A percentile compares a stretch with the other conserved stretches of the same genome.
phyloP scores from a whole-genome alignment of 2,329 filamentous ascomycete species.

The Epichloe coenophiala region DNA sequence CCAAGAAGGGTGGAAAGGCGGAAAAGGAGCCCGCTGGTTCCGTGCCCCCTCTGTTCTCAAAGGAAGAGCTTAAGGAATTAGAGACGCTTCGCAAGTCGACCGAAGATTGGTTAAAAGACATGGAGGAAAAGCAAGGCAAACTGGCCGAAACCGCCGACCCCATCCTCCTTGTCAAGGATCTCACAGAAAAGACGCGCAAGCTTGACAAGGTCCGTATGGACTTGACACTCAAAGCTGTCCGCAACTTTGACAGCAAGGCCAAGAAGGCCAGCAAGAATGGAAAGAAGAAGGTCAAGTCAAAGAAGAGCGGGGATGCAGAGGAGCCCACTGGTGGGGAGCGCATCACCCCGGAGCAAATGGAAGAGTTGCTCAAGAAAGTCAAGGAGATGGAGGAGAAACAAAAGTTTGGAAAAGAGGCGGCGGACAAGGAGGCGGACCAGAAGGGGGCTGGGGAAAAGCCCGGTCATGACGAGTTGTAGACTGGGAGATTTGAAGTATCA shows the following conservation, averaged over 20 bases:
- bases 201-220: constrained; percentile 59
- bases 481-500: not conserved
- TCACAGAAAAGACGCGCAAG: constrained; percentile 54
- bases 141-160: constrained; percentile 61
- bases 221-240: constrained; percentile 55
- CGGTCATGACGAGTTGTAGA: constrained; percentile 24
- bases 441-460: constrained; percentile 8
- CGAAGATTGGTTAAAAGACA: constrained; percentile 61
- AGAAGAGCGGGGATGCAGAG: constrained; percentile 20
- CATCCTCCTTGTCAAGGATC: constrained; percentile 57
- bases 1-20: constrained; percentile 30
- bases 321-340: constrained; percentile 29
- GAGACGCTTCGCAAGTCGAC: constrained; percentile 49
- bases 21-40: constrained; percentile 34
- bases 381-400: constrained; percentile 18
- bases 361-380: constrained; percentile 29
- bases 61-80: constrained; percentile 56
- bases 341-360: constrained; percentile 21
- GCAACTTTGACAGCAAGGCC: constrained; percentile 27
- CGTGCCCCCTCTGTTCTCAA: constrained; percentile 53
- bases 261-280: constrained; percentile 23
- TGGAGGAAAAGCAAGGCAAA: constrained; percentile 55
- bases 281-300: constrained; percentile 24
- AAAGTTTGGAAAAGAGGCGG: constrained; percentile 12
- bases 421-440: constrained; percentile 10